Base-by-base conservation (phyloP, 495 filamentous ascomycete species). In the Staphylotrichum longicolle region DNA sequence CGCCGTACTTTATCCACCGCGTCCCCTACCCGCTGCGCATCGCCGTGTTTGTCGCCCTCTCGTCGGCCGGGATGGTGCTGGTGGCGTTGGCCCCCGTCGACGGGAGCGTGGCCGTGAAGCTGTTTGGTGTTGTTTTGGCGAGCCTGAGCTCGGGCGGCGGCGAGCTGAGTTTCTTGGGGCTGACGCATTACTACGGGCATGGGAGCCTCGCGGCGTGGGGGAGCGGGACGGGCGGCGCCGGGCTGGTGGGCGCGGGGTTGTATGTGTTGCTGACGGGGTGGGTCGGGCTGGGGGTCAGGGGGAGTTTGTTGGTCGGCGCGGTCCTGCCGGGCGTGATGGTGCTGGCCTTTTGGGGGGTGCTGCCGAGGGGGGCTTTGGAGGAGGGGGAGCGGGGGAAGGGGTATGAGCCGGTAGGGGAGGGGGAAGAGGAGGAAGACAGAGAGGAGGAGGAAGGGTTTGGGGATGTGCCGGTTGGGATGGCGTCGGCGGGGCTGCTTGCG, bases 141-240 rank as follows among this genome's bases (percentile, higher is more conserved):
- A 95, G 90, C 67, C 71, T 96, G 34, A 88, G 88, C 47, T 89
- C 86, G 59, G 94, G 94, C 9, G 87, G 78, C 7, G 94, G 94
- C 6, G 94, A 97, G 77, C 74, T 96, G 49, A 92, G 87, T 65
- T 96, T 98, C 68, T 74, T 98, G 14, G 87, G 90, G 4, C 70
- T 98, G 66, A 96, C 94, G 33, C 94, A 98, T 70, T 96, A 86
- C 73, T 97, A 97, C 64, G 94, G 94, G 0, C 85, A 81, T n/a
- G 90, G 91, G 71, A 93, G 90, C 65, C 77, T 98, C 47, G 94
- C 93, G 5, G 86, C 90, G 11, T 98, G 94, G 94, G 88, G 91
- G 0, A 93, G 88, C 67, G 94, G 94, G 0, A 98, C 94, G 0
- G 94, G 94, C 4, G 94, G 86, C 0, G 94, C 94, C 2, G 94